These are phyloP conservation scores for Domatiomyces catenatus DNA, from an alignment of 2,329 filamentous ascomycete species.

Conservation along the genomic window DNA sequence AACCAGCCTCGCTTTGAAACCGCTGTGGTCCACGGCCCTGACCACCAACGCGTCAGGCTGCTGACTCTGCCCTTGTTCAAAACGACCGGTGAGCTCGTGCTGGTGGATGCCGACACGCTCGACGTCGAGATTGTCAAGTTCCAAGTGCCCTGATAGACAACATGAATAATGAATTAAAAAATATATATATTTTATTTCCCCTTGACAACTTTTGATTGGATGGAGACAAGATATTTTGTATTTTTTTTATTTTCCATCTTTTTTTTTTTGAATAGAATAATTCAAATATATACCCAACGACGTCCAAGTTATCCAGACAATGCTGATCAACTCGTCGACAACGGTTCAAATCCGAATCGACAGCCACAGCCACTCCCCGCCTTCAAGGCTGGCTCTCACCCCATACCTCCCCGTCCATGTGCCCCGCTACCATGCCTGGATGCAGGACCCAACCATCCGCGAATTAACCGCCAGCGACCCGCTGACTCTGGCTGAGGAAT, in stretches of 20 bases:
- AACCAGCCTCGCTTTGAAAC: constrained; percentile 69
- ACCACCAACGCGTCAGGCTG: constrained; percentile 58
- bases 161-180: too few relatives aligned
- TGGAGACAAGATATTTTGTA: too few relatives aligned
- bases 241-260: too few relatives aligned
- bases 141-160: constrained; percentile 24
- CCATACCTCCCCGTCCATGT: constrained; percentile 66
- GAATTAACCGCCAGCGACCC: constrained; percentile 77
- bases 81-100: constrained; percentile 59
- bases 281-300: too few relatives aligned
- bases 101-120: constrained; percentile 74
- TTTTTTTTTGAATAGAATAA: too few relatives aligned
- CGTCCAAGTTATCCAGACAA: constrained; percentile 6
- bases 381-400: not conserved
- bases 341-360: not conserved
- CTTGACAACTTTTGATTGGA: too few relatives aligned
- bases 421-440: constrained; percentile 72
- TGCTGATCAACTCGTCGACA: constrained; percentile 16
- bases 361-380: not conserved
- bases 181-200: not conserved
- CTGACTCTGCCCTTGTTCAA: constrained; percentile 73
- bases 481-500: constrained; percentile 65
- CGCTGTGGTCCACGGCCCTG: constrained; percentile 44
- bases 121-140: constrained; percentile 58
- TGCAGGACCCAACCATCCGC: constrained; percentile 71